These are phyloP conservation scores for Pseudocercospora vitis DNA, from an alignment of 2,329 filamentous ascomycete genomes.

Conservation along the genomic window DNA sequence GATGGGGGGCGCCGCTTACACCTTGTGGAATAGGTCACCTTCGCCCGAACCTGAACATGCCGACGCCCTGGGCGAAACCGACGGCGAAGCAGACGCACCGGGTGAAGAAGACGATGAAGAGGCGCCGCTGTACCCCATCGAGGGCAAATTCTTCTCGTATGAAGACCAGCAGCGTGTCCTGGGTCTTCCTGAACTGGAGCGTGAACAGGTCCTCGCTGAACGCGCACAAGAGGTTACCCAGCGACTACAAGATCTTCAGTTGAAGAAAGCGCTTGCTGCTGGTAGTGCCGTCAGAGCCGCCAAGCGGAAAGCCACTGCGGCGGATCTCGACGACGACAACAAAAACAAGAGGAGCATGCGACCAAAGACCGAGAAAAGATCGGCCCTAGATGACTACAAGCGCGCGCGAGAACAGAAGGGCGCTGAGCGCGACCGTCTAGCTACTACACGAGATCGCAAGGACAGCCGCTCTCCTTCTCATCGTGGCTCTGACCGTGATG, in stretches of 20 bases:
- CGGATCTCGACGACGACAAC: slow-evolving; percentile 76
- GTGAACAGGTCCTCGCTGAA: slow-evolving; percentile 86
- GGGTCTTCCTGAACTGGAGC: slow-evolving; percentile 83
- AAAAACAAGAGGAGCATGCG: slow-evolving; percentile 62
- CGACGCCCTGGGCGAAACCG: slow-evolving; percentile 88
- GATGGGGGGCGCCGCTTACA: slow-evolving; percentile 11
- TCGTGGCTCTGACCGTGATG: slow-evolving; percentile 53
- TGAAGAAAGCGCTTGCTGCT: slow-evolving; percentile 68
- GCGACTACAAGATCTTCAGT: slow-evolving; percentile 75
- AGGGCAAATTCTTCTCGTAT: slow-evolving; percentile 71
- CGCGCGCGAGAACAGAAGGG: slow-evolving; percentile 61
- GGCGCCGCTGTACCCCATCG: slow-evolving; percentile 74
- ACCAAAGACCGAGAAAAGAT: slow-evolving; percentile 48
- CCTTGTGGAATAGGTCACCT: slow-evolving; percentile 24
- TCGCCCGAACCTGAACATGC: slow-evolving; percentile 65
- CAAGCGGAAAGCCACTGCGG: slow-evolving; percentile 74
- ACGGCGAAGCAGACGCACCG: slow-evolving; percentile 54
- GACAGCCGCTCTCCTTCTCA: slow-evolving; percentile 47
- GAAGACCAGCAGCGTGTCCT: slow-evolving; percentile 65
- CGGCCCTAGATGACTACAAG: slow-evolving; percentile 72
- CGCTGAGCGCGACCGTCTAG: slow-evolving; percentile 48
- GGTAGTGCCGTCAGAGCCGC: slow-evolving; percentile 51
- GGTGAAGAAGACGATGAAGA: slow-evolving; percentile 45
- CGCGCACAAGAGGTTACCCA: slow-evolving; percentile 80
- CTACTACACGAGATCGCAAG: slow-evolving; percentile 44